Evolutionary conservation across 2,329 filamentous ascomycete genomes (phyloP), one percentile per base, ranked within the genome.

Genomic region (Phaeosphaeriaceae sp.): DNA sequence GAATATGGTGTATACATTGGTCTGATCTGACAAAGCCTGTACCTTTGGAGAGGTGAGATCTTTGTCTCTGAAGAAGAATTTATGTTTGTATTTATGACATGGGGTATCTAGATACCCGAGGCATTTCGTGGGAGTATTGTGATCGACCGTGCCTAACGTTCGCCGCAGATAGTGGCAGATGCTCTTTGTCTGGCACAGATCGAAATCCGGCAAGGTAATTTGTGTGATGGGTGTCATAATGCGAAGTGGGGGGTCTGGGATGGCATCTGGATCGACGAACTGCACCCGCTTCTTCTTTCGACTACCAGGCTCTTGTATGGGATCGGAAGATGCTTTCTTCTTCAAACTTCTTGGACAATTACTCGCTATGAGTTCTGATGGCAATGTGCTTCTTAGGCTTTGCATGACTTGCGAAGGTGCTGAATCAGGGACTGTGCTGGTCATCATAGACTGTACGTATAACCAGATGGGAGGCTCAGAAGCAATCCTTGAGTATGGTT

Each of bases 41-140:
- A 7, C 17, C 13, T 21, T 33, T 10, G 19, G 9, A 13, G 25
- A 24, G 5, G 19, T 15, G 13, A 19, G 13, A 44, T 10, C 11
- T 44, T 15, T 17, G 44, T 59, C 48, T 24, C 61, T 62, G 10
- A 64, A 53, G 31, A 69, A 72, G 51, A 72, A 72, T 10, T 58
- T 46, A 36, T 70, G 66, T 40, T 56, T 62, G 51, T 67, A 69
- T 51, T 59, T 51, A 2, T 63, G 50, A 40, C 49, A 51, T 3
- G 63, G 65, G 20, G 60, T 58, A 46, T 70, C 67, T 4, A 72
- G 54, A 33, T 70, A 73, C 0, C 70, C 70, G 22, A 71, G 41
- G 47, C 68, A 70, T 3, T 54, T 58, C 1, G 48, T 58, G 15
- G 45, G 33, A 10, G 54, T 3, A 13, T 49, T 40, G 1, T 44